Conservation (phyloP, 352 stramenopile species). For the Pythium chondricola region DNA sequence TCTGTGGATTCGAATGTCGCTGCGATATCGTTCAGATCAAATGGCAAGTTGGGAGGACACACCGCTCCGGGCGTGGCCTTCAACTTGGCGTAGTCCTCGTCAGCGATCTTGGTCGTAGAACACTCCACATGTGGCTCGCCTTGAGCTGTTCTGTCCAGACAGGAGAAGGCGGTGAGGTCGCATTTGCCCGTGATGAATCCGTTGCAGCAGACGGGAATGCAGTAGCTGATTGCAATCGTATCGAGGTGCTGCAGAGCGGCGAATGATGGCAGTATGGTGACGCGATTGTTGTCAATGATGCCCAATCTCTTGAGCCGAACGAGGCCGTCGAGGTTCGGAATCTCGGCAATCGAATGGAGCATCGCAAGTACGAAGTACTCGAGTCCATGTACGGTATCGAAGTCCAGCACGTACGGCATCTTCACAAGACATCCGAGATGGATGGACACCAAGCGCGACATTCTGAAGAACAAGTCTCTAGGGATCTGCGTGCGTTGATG, state of each 20-base stretch:
- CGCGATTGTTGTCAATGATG: slow-evolving; percentile 1
- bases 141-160: slow-evolving; percentile 1
- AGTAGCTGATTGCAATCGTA: slow-evolving; percentile 1
- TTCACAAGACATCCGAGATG: slow-evolving; percentile 9
- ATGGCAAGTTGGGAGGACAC: not conserved
- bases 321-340: slow-evolving; percentile 6
- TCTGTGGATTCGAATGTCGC: slow-evolving; percentile 2
- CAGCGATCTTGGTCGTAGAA: not conserved
- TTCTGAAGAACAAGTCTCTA: slow-evolving; percentile 7
- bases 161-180: slow-evolving; percentile 9
- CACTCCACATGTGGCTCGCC: slow-evolving; percentile 7
- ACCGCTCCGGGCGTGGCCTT: not conserved
- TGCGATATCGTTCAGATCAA: slow-evolving; percentile 5
- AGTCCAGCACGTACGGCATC: slow-evolving; percentile 3
- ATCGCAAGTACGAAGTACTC: slow-evolving; percentile 13
- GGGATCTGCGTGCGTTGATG: slow-evolving; percentile 14
- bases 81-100: not conserved
- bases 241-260: not conserved
- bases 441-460: slow-evolving; percentile 10
- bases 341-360: slow-evolving; percentile 2
- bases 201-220: slow-evolving; percentile 22
- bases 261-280: not conserved
- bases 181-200: slow-evolving; percentile 13
- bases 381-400: not conserved
- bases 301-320: slow-evolving; percentile 3